Evolutionary conservation across 2,329 filamentous ascomycete genomes (phyloP).

Genomic region (Pyrenophora tritici-repentis): DNA sequence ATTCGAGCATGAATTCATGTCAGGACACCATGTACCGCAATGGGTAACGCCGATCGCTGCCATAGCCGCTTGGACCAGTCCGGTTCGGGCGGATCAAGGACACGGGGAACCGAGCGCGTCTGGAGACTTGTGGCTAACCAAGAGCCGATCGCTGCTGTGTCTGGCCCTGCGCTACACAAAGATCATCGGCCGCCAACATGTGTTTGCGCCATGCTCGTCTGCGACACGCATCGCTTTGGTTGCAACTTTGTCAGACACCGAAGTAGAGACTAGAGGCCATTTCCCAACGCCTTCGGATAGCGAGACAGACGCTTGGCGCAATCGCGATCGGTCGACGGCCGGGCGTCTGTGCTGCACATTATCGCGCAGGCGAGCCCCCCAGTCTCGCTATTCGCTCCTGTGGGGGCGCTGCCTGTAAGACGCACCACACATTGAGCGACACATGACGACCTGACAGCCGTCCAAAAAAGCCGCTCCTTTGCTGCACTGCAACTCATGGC

Average conservation of each 20-base stretch:
- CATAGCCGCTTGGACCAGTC: conserved; percentile 23
- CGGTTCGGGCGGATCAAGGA: conserved; percentile 28
- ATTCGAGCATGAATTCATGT: conserved; percentile 27
- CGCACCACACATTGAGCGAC: conserved; percentile 18
- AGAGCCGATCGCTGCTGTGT: conserved; percentile 31
- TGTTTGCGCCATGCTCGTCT: conserved; percentile 22
- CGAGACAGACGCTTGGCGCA: conserved; percentile 28
- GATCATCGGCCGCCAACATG: conserved; percentile 30
- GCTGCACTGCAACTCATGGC: conserved; percentile 37
- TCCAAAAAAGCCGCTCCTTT: conserved; percentile 23
- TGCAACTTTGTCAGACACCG: background rate
- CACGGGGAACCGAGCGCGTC: conserved; percentile 31
- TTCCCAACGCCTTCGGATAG: conserved; percentile 8
- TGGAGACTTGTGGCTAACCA: conserved; percentile 27
- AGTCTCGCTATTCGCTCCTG: conserved; percentile 23
- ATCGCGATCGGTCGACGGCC: conserved; percentile 37
- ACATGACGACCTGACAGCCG: conserved; percentile 22
- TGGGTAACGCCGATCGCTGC: conserved; percentile 31
- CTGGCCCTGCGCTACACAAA: conserved; percentile 18
- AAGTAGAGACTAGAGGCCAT: background rate
- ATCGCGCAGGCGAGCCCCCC: conserved; percentile 28
- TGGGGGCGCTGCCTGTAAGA: conserved; percentile 22
- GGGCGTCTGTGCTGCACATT: conserved; percentile 29
- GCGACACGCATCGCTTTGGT: background rate
- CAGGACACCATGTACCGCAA: conserved; percentile 18